Evolutionary conservation across 192 early-diverging fungal genomes (phyloP), one percentile per base, ranked within the genome.

Genomic region (Piromyces sp.): DNA sequence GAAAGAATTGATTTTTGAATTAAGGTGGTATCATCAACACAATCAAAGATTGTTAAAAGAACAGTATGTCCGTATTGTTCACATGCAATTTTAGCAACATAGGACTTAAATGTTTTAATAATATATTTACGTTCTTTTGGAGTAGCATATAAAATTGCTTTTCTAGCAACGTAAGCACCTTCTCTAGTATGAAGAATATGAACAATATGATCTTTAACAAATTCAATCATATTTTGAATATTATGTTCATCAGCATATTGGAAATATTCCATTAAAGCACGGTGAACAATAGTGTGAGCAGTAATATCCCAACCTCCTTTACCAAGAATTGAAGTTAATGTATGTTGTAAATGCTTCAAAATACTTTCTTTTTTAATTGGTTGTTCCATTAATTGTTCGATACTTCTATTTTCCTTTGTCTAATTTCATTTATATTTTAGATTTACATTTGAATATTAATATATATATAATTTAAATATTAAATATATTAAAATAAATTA

Each of bases 81-180:
- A 80, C 85, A 87, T 83, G 92, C 90, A 83, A 98, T 94, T 85
- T 94, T 94, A 82, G 83, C 80, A 30, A 96, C 85, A 83, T 90
- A 95, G 7, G 91, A 89, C 84, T 95, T 96, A 85, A 98, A 91
- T 29, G 93, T 85, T 85, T 95, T 95, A 81, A 96, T 85, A 80
- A 98, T 96, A 26, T 87, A 87, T 88, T 97, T 97, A 85, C 96
- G 93, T 86, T 97, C 95, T 89, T 97, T 97, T 40, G 94, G 88
- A 29, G 92, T 88, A 15, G 92, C 92, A 84, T 96, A 86, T 29
- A 94, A 86, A 80, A 98, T 81, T 81, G 92, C 94, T 36, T 93
- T 89, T 91, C 95, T 96, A 11, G 92, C 93, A 29, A 94, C 93
- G 30, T 91, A 93, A 13, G 96, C 90, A 81, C 97, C 97, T 82